Evolutionary conservation across 2,329 filamentous ascomycete species (phyloP).

Genomic region (Clarireedia hainanense): DNA sequence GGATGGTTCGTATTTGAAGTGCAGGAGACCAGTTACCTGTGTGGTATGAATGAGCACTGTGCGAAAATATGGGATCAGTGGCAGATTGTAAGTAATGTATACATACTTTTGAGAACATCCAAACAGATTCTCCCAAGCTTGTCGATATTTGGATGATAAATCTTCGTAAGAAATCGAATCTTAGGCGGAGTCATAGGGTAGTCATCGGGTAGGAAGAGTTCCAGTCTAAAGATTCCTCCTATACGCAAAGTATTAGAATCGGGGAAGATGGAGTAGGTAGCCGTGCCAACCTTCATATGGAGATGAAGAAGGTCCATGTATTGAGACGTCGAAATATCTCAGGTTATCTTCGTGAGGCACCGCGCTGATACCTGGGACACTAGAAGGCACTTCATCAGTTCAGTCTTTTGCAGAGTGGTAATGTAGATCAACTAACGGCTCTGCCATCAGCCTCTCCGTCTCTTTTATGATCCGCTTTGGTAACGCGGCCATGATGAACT

Average conservation of each 20-base stretch:
- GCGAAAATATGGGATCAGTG: neutral
- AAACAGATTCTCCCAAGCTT: constrained; percentile 95
- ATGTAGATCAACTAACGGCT: constrained; percentile 60
- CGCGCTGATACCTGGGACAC: constrained; percentile 92
- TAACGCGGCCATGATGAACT: constrained; percentile 49
- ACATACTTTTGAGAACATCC: constrained; percentile 89
- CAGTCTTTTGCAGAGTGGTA: neutral
- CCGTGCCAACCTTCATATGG: constrained; percentile 76
- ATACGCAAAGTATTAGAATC: constrained; percentile 9
- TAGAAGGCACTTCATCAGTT: constrained; percentile 32
- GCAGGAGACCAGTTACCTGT: constrained; percentile 98
- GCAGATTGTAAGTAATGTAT: neutral
- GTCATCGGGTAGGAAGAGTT: constrained; percentile 95
- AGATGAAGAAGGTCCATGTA: constrained; percentile 84
- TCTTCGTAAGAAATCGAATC: constrained; percentile 97
- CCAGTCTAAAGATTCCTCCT: constrained; percentile 83
- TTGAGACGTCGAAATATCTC: constrained; percentile 95
- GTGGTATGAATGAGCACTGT: constrained; percentile 12
- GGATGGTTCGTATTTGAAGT: constrained; percentile 93
- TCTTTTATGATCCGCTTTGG: constrained; percentile 98
- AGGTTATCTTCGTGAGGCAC: constrained; percentile 95
- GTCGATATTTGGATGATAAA: constrained; percentile 98
- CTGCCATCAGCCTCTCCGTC: constrained; percentile 92
- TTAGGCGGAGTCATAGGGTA: constrained; percentile 99
- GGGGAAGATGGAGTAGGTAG: neutral